phyloP scores from a whole-genome alignment of 345 rosid species.

The Cardiospermum halicacabum region DNA sequence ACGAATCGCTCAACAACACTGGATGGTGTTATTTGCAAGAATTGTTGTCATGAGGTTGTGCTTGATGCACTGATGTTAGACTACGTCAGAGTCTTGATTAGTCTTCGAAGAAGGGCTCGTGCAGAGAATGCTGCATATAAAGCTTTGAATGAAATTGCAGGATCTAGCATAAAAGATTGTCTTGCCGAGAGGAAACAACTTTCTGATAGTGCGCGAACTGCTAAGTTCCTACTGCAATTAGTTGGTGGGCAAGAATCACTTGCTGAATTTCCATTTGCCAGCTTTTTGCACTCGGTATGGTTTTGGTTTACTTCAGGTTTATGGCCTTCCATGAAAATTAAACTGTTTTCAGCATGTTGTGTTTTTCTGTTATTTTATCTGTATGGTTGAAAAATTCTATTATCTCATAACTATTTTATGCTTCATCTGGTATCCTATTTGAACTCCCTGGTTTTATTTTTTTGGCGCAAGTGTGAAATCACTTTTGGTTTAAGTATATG shows the following conservation, averaged over 20 bases:
- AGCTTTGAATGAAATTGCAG: slow-evolving; percentile 62
- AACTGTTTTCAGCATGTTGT: background rate
- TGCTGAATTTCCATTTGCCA: slow-evolving; percentile 88
- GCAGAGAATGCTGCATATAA: slow-evolving; percentile 58
- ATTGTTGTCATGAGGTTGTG: slow-evolving; percentile 63
- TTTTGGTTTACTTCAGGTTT: slow-evolving; percentile 9
- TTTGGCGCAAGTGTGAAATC: background rate
- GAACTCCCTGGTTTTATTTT: background rate
- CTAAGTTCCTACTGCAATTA: slow-evolving; percentile 38
- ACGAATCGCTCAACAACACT: slow-evolving; percentile 42
- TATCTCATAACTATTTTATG: slow-evolving; percentile 1
- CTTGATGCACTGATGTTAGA: slow-evolving; percentile 80
- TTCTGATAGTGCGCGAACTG: slow-evolving; percentile 28
- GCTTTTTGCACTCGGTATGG: slow-evolving; percentile 76
- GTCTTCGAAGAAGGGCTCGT: slow-evolving; percentile 66
- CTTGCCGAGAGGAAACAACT: slow-evolving; percentile 35
- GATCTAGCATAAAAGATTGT: slow-evolving; percentile 36
- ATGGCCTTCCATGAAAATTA: background rate
- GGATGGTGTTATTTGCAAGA: slow-evolving; percentile 64
- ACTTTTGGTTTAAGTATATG: background rate
- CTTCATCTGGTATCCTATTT: background rate
- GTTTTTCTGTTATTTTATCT: background rate
- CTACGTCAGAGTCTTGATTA: slow-evolving; percentile 78
- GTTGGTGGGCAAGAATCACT: slow-evolving; percentile 71
- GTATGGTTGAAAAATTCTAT: slow-evolving; percentile 3